These are phyloP conservation scores for Yarrowia porcina DNA, from an alignment of 805 yeast genomes.

Conservation along the genomic window DNA sequence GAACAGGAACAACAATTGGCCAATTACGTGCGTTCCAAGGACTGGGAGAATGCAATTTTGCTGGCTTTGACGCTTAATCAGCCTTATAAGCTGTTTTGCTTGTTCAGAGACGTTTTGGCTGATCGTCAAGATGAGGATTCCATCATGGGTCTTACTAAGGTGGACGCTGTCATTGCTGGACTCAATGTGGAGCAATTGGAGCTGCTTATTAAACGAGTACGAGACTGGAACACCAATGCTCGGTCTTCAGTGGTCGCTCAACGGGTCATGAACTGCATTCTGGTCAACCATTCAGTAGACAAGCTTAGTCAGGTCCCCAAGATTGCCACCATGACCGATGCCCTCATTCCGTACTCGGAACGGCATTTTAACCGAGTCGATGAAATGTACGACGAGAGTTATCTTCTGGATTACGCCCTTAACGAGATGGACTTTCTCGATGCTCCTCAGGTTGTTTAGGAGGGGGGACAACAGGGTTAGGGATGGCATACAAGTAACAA, in stretches of 20 bases:
- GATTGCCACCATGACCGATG: slow-evolving; percentile 61
- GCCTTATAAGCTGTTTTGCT: slow-evolving; percentile 81
- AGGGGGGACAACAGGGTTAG: too few relatives aligned
- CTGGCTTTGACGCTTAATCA: slow-evolving; percentile 84
- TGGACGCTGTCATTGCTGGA: slow-evolving; percentile 60
- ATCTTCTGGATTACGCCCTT: slow-evolving; percentile 76
- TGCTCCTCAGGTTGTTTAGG: background rate
- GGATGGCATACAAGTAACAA: background rate
- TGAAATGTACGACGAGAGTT: slow-evolving; percentile 80
- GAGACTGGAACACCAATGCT: slow-evolving; percentile 95
- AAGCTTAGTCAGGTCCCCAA: slow-evolving; percentile 63
- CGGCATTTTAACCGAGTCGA: slow-evolving; percentile 79
- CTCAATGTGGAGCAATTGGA: slow-evolving; percentile 59
- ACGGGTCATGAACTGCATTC: slow-evolving; percentile 62
- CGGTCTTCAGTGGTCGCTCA: slow-evolving; percentile 79
- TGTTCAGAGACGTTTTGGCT: slow-evolving; percentile 59
- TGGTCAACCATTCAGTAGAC: slow-evolving; percentile 54
- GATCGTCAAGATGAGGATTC: slow-evolving; percentile 48
- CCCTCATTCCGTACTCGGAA: slow-evolving; percentile 83
- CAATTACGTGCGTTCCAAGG: slow-evolving; percentile 65
- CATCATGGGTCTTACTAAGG: slow-evolving; percentile 52
- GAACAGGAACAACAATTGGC: slow-evolving; percentile 87
- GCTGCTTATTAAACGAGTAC: slow-evolving; percentile 63
- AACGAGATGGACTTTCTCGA: slow-evolving; percentile 49
- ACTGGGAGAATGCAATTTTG: slow-evolving; percentile 86